phyloP scores from a whole-genome alignment of 2,329 filamentous ascomycete species.

The Neonectria faginata region DNA sequence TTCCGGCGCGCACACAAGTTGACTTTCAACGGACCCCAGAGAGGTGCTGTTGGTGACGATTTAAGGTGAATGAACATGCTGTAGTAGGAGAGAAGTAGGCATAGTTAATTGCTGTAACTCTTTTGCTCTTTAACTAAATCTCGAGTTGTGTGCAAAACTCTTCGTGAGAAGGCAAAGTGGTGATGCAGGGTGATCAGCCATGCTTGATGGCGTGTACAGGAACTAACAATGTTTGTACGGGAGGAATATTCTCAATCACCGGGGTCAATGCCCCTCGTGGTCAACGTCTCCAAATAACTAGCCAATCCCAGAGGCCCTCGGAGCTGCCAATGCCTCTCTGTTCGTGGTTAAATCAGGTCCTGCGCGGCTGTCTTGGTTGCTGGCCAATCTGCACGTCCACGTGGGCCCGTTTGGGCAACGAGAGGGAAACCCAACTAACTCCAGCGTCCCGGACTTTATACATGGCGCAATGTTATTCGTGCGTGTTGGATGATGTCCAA shows the following conservation, averaged over 20 bases:
- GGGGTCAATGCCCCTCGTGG: background rate
- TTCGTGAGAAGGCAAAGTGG: background rate
- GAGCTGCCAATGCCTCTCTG: background rate
- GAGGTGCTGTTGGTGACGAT: background rate
- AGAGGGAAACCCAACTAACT: background rate
- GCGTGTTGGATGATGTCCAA: background rate
- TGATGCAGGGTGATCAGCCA: background rate
- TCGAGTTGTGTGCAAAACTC: background rate
- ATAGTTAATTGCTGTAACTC: background rate
- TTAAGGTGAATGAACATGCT: background rate
- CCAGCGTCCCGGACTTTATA: background rate
- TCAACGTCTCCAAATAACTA: background rate
- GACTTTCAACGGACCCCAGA: background rate
- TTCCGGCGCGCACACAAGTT: background rate
- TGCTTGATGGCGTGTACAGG: background rate
- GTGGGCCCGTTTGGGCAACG: background rate
- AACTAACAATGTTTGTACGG: background rate
- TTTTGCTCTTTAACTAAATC: background rate
- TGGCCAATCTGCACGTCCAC: background rate
- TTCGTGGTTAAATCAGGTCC: background rate
- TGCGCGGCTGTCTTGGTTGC: background rate
- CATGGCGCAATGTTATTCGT: background rate
- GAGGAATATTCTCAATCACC: background rate
- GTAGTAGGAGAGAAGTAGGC: background rate
- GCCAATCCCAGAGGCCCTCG: background rate